phyloP scores from a whole-genome alignment of 2,329 filamentous ascomycete species.

The Zymoseptoria tritici region DNA sequence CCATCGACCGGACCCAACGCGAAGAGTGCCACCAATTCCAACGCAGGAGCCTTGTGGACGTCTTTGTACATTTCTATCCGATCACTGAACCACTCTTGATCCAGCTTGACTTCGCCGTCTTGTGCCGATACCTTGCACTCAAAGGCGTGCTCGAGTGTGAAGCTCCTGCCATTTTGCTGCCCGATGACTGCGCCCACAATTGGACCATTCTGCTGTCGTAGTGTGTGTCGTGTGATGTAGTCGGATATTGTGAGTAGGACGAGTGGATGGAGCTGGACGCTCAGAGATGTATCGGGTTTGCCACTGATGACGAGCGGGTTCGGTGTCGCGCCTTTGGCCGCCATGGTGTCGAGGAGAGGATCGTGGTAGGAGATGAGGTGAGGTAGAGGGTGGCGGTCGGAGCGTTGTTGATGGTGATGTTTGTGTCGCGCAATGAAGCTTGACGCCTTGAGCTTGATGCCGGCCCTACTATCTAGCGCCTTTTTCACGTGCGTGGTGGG shows the following conservation, averaged over 20 bases:
- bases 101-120: conserved; percentile 51
- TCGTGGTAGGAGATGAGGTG: neutral
- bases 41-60: conserved; percentile 74
- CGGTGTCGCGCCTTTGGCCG: conserved; percentile 19
- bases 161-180: conserved; percentile 80
- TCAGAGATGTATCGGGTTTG: conserved; percentile 63
- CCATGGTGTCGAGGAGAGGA: conserved; percentile 26
- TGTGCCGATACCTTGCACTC: conserved; percentile 58
- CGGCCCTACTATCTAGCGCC: neutral
- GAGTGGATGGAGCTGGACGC: conserved; percentile 81
- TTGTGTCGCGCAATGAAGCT: neutral
- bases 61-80: conserved; percentile 83
- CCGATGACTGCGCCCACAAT: conserved; percentile 84
- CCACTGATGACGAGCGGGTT: conserved; percentile 40
- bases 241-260: conserved; percentile 95
- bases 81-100: conserved; percentile 64
- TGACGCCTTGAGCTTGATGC: neutral
- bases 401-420: neutral
- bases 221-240: conserved; percentile 84
- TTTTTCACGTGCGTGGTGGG: neutral
- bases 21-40: conserved; percentile 65
- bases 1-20: conserved; percentile 63
- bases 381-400: neutral
- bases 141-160: conserved; percentile 89
- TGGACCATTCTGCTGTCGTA: conserved; percentile 66